Percentiles rank a stretch among this genome's conserved stretches.
phyloP scores from a whole-genome alignment of 2,329 filamentous ascomycete genomes.

The Pseudopithomyces maydicus region DNA sequence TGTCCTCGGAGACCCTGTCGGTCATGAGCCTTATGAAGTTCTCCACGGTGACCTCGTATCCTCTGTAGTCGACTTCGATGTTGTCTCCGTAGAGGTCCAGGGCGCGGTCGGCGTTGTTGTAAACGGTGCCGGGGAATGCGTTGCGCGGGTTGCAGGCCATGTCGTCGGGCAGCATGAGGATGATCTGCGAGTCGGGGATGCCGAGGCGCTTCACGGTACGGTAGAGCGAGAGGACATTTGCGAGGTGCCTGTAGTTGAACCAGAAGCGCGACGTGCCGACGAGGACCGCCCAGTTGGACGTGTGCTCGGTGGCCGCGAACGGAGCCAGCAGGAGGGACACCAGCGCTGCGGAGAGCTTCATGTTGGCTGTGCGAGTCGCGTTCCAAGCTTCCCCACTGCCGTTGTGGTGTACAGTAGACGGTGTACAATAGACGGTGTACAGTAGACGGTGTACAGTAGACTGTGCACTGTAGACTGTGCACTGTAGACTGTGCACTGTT shows the following conservation, averaged over 20 bases:
- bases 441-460: too few species aligned
- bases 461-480: too few species aligned
- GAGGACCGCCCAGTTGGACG: constrained; percentile 99
- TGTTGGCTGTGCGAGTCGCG: constrained; percentile 3
- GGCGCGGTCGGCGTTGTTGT: constrained; percentile 95
- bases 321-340: constrained; percentile 37
- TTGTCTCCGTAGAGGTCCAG: constrained; percentile 98
- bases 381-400: background rate
- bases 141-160: constrained; percentile 99
- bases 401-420: background rate
- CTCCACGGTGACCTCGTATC: constrained; percentile 98
- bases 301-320: constrained; percentile 72
- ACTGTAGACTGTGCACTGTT: too few species aligned
- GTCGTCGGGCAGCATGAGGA: constrained; percentile 99
- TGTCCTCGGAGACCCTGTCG: constrained; percentile 90
- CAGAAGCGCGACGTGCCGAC: constrained; percentile 98
- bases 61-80: constrained; percentile 97
- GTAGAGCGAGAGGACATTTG: constrained; percentile 96
- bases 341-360: constrained; percentile 33
- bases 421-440: too few species aligned
- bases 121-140: constrained; percentile 95
- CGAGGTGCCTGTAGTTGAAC: constrained; percentile 99
- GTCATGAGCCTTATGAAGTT: constrained; percentile 97
- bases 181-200: constrained; percentile 98
- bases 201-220: constrained; percentile 97